Evolutionary conservation across 495 filamentous ascomycete species (phyloP), one percentile per base, ranked within the genome.

Genomic region (Hyphodiscus hymeniophilus): DNA sequence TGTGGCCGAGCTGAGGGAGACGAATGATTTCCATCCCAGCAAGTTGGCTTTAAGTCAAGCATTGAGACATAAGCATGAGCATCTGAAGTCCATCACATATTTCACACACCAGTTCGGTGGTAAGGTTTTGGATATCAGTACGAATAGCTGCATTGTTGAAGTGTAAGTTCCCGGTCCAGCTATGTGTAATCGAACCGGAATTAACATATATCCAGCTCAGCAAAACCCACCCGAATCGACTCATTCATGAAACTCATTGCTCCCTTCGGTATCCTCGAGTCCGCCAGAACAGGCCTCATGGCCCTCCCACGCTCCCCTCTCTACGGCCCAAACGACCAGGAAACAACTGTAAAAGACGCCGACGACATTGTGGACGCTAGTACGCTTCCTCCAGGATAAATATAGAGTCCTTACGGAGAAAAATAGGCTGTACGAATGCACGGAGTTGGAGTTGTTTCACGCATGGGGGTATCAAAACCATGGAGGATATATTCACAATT

Each of bases 211-310:
- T 35, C 40, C 30, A 94, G 87, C 21, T 91, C 88, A 49, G 92
- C 92, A 48, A 98, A 98, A 68, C 91, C 89, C 11, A 74, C 74
- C 46, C 81, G 92, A 67, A 94, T 98, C 61, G 91, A 97, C 65
- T 92, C 89, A 21, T 98, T 96, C 71, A 81, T 98, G 71, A 97
- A 95, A 71, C 77, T 98, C 47, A 80, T 98, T 58, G 75, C 79
- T 40, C 90, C 90, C n/a, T 98, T 97, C 65, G 92, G 92, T 59
- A 89, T 98, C 53, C 77, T 98, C 15, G 92, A 98, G 68, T 95
- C 88, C 34, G 87, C 91, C 30, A 76, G 92, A 41, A 96, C 92
- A 15, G 84, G 92, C 63, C 79, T 98, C 26, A 98, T 95, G 92
- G 92, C 92, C 16, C 76, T 98, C 47, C 91, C 92, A 32, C 84